Evolutionary conservation across 441 rosid species (phyloP), one percentile per base, ranked within the genome.

Genomic region (Isatis lusitanica): DNA sequence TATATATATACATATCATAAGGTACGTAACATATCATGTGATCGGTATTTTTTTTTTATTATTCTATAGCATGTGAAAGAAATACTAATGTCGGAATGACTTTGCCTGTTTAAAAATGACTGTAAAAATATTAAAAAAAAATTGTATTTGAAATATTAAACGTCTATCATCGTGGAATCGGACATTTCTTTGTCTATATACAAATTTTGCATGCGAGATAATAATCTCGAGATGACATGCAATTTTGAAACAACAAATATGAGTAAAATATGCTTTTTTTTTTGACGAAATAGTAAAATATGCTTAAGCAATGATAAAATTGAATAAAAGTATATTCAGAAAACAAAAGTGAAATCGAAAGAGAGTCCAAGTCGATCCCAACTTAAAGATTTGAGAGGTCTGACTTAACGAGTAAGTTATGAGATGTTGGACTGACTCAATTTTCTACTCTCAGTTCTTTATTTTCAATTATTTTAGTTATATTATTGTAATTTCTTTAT

Each of bases 361-460:
- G 66, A 68, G 65, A 59, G 68, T 65, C 76, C 76, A 71, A 63
- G 79, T 69, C 66, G 71, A 70, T 76, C 76, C 68, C 80, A 70
- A 70, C 75, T 56, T 61, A 28, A 50, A 60, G 33, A 56, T 76
- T 38, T 68, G 47, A 64, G 75, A 58, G 70, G 58, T 21, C 72
- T 76, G 76, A 71, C 76, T 76, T 76, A 76, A 71, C 63, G 80
- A 76, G 76, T 71, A 76, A 76, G 80, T 76, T 70, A 70, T 59
- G 42, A 71, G 76, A 66, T 31, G 73, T 71, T 70, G 76, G 62
- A 40, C 76, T 65, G 63, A 50, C 76, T 70, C 79, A 76, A 56
- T 36, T 63, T 76, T 63, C 75, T 36, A 70, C 74, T 70, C 71
- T 63, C 53, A 64, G 30, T 48, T 76, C 63, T 76, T 64, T 76